These are phyloP conservation scores for Hordeum pubiflorum DNA, from an alignment of 202 grass and related monocot genomes.

Conservation along the genomic window DNA sequence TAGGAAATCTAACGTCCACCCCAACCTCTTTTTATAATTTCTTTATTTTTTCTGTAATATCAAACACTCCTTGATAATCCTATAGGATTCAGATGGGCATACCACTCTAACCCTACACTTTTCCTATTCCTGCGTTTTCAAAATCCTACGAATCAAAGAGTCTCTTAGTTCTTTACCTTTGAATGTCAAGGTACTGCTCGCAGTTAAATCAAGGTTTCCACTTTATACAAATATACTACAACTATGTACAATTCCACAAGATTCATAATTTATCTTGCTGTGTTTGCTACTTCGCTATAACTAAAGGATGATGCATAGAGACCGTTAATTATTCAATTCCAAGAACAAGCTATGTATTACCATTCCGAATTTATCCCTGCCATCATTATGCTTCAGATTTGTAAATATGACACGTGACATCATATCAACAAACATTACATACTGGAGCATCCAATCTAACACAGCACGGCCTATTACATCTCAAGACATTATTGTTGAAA, in stretches of 20 bases:
- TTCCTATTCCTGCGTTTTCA: no score
- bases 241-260: not conserved
- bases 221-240: not conserved
- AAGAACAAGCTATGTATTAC: not conserved
- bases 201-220: not conserved
- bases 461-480: not conserved
- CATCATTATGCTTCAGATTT: not conserved
- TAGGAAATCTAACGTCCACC: no score
- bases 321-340: not conserved
- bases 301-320: no score
- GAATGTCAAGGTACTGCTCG: not conserved
- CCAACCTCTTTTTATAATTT: no score
- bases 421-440: not conserved
- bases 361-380: not conserved
- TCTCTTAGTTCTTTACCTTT: not conserved
- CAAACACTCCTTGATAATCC: no score
- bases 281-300: not conserved
- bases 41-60: no score
- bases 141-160: no score
- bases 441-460: not conserved
- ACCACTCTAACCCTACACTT: no score
- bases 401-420: not conserved
- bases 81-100: no score
- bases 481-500: conserved; percentile 50
- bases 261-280: not conserved